These are phyloP conservation scores for Solanum pinnatisectum DNA, from an alignment of 257 asterid genomes.

Conservation along the genomic window DNA sequence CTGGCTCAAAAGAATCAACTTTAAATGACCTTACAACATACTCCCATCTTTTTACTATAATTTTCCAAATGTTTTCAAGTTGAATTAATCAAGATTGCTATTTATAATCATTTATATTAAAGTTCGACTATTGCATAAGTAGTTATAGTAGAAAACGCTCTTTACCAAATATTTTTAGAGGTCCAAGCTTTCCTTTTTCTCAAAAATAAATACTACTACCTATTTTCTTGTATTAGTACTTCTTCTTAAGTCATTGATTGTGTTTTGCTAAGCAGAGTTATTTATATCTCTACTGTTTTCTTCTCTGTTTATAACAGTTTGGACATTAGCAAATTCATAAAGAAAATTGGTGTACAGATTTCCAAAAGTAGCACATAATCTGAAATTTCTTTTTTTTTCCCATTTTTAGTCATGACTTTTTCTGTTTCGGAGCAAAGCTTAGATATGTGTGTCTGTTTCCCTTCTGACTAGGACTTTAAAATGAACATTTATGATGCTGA, in stretches of 20 bases:
- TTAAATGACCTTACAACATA: not conserved
- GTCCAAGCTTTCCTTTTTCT: not conserved
- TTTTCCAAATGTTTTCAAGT: not conserved
- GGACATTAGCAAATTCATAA: not conserved
- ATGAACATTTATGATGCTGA: not conserved
- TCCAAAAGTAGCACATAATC: not conserved
- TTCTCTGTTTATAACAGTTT: not conserved
- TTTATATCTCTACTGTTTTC: not conserved
- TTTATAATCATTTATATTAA: too few relatives aligned
- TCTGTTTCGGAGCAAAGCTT: not conserved
- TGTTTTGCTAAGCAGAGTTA: not conserved
- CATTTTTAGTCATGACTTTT: not conserved
- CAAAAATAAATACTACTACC: not conserved
- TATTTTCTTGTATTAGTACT: not conserved
- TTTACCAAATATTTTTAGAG: too few relatives aligned
- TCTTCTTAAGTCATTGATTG: too few relatives aligned
- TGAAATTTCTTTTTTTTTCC: not conserved
- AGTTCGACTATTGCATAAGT: too few relatives aligned
- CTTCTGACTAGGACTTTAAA: not conserved
- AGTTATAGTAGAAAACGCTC: too few relatives aligned
- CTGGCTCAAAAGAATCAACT: not conserved
- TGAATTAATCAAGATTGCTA: not conserved
- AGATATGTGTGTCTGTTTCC: not conserved
- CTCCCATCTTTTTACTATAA: not conserved
- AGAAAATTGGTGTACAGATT: not conserved